phyloP scores from a whole-genome alignment of 331 rosid species.

The Malus hybrid region DNA sequence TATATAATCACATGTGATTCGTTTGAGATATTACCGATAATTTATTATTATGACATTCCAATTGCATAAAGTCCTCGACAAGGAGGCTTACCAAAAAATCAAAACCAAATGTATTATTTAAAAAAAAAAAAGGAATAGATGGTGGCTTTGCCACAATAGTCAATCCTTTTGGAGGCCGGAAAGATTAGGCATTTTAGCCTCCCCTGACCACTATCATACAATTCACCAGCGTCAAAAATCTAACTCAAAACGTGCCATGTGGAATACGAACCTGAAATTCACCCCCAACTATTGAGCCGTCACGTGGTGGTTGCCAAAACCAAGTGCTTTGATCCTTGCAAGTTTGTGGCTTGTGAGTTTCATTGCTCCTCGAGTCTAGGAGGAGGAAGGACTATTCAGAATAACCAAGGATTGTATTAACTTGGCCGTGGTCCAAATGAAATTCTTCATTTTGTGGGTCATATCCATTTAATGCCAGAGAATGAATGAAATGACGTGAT shows the following conservation, averaged over 20 bases:
- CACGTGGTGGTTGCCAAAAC: too few relatives aligned
- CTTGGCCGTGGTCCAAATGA: neutral
- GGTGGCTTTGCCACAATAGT: too few relatives aligned
- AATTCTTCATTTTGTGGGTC: neutral
- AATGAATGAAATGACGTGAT: neutral
- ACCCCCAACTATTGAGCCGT: fast-evolving
- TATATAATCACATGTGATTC: too few relatives aligned
- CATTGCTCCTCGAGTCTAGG: neutral
- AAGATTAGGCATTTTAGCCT: too few relatives aligned
- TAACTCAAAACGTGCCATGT: fast-evolving
- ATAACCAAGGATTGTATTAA: neutral
- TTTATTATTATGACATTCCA: too few relatives aligned
- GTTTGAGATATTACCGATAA: neutral
- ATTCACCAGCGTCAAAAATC: fast-evolving
- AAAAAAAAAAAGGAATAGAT: too few relatives aligned
- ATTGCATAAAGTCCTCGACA: neutral
- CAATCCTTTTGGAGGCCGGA: fast-evolving
- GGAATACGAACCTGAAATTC: fast-evolving
- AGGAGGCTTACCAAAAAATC: neutral
- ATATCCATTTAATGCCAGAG: neutral
- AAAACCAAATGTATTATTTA: neutral
- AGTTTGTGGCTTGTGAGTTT: neutral
- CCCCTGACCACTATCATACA: too few relatives aligned
- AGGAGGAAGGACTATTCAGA: neutral
- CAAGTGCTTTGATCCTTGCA: neutral